Evolutionary conservation across 805 yeast genomes (phyloP).

Genomic region (Barnettozyma sp.): DNA sequence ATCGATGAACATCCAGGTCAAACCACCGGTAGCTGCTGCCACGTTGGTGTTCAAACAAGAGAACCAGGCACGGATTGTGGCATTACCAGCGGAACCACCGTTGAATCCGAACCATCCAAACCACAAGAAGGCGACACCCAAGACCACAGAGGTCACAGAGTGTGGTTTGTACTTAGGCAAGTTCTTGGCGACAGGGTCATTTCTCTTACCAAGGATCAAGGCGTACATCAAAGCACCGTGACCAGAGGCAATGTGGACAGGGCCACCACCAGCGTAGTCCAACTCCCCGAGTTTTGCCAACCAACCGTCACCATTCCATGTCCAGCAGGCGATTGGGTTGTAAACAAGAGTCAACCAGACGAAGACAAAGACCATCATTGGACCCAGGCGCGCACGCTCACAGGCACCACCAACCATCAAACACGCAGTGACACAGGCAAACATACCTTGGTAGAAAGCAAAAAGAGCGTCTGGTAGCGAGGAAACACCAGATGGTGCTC

Average conservation of each 20-base stretch:
- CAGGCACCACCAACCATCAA: slow-evolving; percentile 97
- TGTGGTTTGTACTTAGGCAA: slow-evolving; percentile 92
- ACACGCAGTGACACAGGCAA: slow-evolving; percentile 88
- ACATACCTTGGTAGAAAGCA: slow-evolving; percentile 93
- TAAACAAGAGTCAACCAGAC: slow-evolving; percentile 93
- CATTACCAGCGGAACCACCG: slow-evolving; percentile 96
- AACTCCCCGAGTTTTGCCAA: slow-evolving; percentile 71
- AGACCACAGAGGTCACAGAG: slow-evolving; percentile 80
- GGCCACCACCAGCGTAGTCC: slow-evolving; percentile 99
- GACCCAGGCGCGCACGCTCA: slow-evolving; percentile 93
- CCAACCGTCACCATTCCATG: slow-evolving; percentile 97
- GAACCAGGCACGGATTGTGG: slow-evolving; percentile 89
- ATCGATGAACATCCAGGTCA: slow-evolving; percentile 92
- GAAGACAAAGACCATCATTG: slow-evolving; percentile 92
- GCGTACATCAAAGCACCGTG: slow-evolving; percentile 94
- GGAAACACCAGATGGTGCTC: slow-evolving; percentile 63
- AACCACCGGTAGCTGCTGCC: slow-evolving; percentile 90
- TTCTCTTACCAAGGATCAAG: slow-evolving; percentile 84
- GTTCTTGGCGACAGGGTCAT: slow-evolving; percentile 65
- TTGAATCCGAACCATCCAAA: slow-evolving; percentile 99
- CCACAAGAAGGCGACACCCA: slow-evolving; percentile 94
- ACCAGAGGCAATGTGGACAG: slow-evolving; percentile 94
- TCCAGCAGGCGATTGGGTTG: slow-evolving; percentile 95
- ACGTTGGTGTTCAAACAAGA: slow-evolving; percentile 89
- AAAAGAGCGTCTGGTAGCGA: slow-evolving; percentile 84